Base-by-base conservation (phyloP, 2,329 filamentous ascomycete genomes). In the Ciborinia camelliae region DNA sequence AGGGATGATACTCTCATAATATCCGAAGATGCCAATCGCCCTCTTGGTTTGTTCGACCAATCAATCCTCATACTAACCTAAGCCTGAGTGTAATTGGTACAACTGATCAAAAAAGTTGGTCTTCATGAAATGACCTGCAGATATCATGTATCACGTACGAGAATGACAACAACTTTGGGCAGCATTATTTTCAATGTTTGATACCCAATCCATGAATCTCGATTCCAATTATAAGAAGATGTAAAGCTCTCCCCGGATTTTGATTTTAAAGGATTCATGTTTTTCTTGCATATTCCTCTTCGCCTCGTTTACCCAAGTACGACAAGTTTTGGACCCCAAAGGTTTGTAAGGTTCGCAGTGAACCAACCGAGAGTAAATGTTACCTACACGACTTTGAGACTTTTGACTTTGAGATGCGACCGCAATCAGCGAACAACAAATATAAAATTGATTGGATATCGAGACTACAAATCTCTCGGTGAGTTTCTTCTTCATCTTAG, bases 161-260 rank as follows among this genome's bases (percentile, higher is more conserved):
- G 12, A 43, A 51, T 50, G 53, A 51, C 62, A 50, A 48, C 39
- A 43, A 51, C 58, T 50, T 64, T 51, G 62, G 62, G 62, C 53
- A 64, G 14, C 62, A 59, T 41, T 23, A 10, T n/a, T 35, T n/a
- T 28, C 15, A 35, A 59, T n/a, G 43, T 51, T 59, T 59, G 62
- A 47, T 51, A 48, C 62, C 62, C 62, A 59, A 64, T 15, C 18
- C 23, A 4, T 28, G 18, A 15, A 53, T 26, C 55, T 23, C 20
- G 15, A 18, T 30, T 58, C 23, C 6, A 43, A 41, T 62, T 48
- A 53, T 54, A 62, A 62, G 39, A 62, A 30, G 32, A 32, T 35
- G 53, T 59, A 51, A 51, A 59, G 45, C 26, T 59, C 62, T 64
- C 41, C 35, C 35, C 35, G 8, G 45, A 52, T 61, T 61, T 52